These are phyloP conservation scores for Leishmania guyanensis DNA, from an alignment of 208 protist species.

Conservation along the genomic window DNA sequence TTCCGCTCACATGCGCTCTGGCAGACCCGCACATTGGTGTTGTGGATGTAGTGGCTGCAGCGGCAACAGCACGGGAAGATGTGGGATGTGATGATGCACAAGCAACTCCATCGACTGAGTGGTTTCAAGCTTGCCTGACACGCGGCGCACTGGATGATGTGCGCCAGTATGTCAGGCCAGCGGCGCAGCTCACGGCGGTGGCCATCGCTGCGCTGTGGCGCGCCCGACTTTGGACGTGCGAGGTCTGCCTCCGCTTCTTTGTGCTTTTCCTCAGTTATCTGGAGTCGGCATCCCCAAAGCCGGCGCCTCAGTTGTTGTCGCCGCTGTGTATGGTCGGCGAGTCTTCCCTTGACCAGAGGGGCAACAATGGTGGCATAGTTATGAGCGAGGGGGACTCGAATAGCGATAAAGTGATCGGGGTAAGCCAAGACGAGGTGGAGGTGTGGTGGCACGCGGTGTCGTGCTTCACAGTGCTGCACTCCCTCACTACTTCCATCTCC, in stretches of 20 bases:
- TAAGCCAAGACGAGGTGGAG: conserved; percentile 6
- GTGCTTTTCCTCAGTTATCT: conserved; percentile 12
- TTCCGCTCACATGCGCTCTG: not conserved
- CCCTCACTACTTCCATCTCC: not conserved
- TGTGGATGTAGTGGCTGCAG: conserved; percentile 5
- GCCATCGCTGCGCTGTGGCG: conserved; percentile 21
- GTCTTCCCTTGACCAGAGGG: too few species aligned
- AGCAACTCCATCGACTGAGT: not conserved
- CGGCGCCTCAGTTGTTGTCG: not conserved
- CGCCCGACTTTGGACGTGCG: not conserved
- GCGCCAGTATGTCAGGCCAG: conserved; percentile 10
- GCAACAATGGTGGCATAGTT: not conserved
- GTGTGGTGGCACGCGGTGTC: conserved; percentile 27
- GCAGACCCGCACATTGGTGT: not conserved
- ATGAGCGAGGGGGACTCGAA: not conserved
- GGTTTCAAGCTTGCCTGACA: conserved; percentile 4
- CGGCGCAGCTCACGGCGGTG: conserved; percentile 24
- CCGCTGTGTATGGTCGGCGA: too few species aligned
- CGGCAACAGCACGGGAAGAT: not conserved
- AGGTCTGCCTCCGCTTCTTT: conserved; percentile 10
- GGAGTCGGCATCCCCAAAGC: not conserved
- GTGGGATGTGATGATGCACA: not conserved
- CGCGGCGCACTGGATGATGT: conserved; percentile 18
- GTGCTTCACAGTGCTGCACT: conserved; percentile 19
- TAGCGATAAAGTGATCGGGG: too few species aligned